Conservation (phyloP, 495 filamentous ascomycete species). For the Aspergillus diversus region DNA sequence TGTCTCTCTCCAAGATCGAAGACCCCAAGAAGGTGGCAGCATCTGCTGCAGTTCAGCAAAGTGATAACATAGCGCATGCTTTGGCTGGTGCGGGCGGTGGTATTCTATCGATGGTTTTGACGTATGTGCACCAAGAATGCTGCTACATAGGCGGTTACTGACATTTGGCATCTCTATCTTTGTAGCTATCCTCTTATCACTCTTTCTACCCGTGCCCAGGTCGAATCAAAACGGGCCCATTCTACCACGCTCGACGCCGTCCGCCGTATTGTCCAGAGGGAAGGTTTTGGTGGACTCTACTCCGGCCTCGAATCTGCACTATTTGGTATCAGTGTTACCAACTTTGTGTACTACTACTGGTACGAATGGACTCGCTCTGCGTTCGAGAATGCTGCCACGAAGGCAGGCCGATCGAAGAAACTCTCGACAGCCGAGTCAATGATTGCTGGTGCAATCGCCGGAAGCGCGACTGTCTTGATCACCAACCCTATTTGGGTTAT, state of each 20-base stretch:
- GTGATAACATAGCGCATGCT: conserved; percentile 90
- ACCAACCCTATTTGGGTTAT: conserved; percentile 99
- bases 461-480: conserved; percentile 88
- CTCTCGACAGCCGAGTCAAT: conserved; percentile 90
- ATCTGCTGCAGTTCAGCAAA: conserved; percentile 64
- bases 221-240: conserved; percentile 91
- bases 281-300: conserved; percentile 86
- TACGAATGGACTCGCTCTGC: conserved; percentile 95
- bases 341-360: conserved; percentile 99
- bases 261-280: conserved; percentile 84
- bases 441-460: conserved; percentile 93
- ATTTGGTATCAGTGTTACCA: conserved; percentile 97
- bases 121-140: conserved; percentile 55
- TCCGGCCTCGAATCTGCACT: conserved; percentile 87
- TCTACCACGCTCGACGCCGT: conserved; percentile 79
- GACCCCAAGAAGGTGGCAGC: conserved; percentile 41
- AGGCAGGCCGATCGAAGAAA: conserved; percentile 77
- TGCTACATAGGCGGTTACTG: conserved; percentile 13
- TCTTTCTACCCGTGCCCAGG: conserved; percentile 94
- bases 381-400: conserved; percentile 80
- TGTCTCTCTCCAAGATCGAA: conserved; percentile 45
- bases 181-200: conserved; percentile 92
- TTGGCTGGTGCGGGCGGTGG: conserved; percentile 89
- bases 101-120: conserved; percentile 92
- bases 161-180: conserved; percentile 18